A percentile compares a stretch with the other conserved stretches of the same genome.
phyloP scores from a whole-genome alignment of 116 monocot genomes.

The Papilionanthe hybrid region DNA sequence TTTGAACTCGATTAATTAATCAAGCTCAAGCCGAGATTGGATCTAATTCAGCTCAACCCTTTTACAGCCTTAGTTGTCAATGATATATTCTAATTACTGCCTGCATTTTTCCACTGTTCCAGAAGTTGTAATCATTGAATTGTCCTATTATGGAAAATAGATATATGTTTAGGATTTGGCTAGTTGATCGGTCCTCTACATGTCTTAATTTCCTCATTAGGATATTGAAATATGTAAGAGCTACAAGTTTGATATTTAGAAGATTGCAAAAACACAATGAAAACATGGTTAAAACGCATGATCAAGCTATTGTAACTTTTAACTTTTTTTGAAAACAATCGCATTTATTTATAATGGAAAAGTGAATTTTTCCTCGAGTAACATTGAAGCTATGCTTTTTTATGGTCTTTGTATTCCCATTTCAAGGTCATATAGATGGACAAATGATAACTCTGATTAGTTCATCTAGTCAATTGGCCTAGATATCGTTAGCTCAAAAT shows the following conservation, averaged over 20 bases:
- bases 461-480: background rate
- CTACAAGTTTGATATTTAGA: background rate
- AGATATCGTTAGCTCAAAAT: background rate
- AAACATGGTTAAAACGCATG: background rate
- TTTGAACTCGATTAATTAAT: too few species aligned
- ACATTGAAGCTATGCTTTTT: background rate
- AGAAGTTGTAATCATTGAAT: background rate
- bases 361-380: background rate
- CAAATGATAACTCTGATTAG: background rate
- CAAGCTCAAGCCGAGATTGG: too few species aligned
- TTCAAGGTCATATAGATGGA: background rate
- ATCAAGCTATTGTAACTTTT: background rate
- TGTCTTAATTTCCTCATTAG: background rate
- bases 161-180: background rate
- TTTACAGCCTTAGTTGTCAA: too few species aligned
- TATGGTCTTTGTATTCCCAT: background rate
- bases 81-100: background rate
- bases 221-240: background rate
- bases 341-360: background rate
- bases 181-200: background rate
- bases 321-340: background rate
- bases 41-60: too few species aligned
- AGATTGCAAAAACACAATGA: background rate
- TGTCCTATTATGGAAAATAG: background rate
- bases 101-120: background rate